phyloP scores from a whole-genome alignment of 768 basidiomycete species.

The Butyriboletus loyo region DNA sequence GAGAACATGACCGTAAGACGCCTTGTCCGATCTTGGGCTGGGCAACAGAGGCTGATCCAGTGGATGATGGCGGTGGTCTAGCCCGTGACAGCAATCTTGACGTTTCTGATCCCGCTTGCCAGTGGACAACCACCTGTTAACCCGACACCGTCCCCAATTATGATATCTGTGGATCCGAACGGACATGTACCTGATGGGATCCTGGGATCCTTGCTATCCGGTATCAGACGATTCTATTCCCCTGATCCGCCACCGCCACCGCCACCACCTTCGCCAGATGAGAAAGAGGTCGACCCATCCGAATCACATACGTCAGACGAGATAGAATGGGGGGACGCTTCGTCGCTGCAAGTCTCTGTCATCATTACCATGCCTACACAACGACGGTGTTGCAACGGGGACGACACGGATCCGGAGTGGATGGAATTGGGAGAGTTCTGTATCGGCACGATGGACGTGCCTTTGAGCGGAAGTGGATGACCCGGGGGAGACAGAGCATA shows the following conservation, averaged over 20 bases:
- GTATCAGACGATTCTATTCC: constrained; percentile 2
- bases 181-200: background rate
- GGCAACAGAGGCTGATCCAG: background rate
- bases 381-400: background rate
- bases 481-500: too few species aligned
- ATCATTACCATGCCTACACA: constrained; percentile 41
- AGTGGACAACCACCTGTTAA: background rate
- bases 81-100: constrained; percentile 26
- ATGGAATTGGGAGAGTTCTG: constrained; percentile 35
- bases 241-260: background rate
- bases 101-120: background rate
- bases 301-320: background rate
- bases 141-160: background rate
- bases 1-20: constrained; percentile 39
- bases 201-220: background rate
- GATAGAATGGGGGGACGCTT: constrained; percentile 5
- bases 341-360: constrained; percentile 38
- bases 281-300: background rate
- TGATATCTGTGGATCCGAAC: background rate
- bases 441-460: constrained; percentile 23
- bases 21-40: background rate
- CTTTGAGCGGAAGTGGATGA: constrained; percentile 12
- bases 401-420: constrained; percentile 11
- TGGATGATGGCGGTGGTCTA: background rate
- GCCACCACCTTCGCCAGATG: background rate